Percentiles rank a stretch among this genome's conserved stretches.
These are phyloP conservation scores for Ophiostoma sp. DNA, from an alignment of 2,329 filamentous ascomycete species.

Conservation along the genomic window DNA sequence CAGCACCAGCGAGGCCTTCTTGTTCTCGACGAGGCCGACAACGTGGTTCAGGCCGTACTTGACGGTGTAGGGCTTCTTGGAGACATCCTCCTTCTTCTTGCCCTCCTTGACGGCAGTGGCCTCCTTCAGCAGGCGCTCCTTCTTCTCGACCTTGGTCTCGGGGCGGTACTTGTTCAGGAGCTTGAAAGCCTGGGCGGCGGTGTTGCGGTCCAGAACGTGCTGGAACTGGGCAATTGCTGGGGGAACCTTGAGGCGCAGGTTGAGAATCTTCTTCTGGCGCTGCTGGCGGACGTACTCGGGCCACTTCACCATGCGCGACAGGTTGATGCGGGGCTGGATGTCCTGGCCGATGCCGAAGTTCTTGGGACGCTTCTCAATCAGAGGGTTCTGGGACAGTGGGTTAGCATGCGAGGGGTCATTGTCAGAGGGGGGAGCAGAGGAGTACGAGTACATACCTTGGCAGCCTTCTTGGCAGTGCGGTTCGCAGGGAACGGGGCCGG, in stretches of 20 bases:
- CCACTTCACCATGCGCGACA: slow-evolving; percentile 98
- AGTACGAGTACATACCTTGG: slow-evolving; percentile 67
- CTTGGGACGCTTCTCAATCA: slow-evolving; percentile 94
- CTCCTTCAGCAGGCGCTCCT: slow-evolving; percentile 98
- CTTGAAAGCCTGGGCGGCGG: slow-evolving; percentile 95
- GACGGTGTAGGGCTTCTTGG: slow-evolving; percentile 99
- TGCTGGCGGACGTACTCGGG: slow-evolving; percentile 98
- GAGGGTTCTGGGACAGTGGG: slow-evolving; percentile 60
- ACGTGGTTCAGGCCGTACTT: slow-evolving; percentile 99
- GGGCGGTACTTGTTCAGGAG: slow-evolving; percentile 99
- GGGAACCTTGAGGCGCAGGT: slow-evolving; percentile 97
- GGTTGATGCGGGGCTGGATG: slow-evolving; percentile 93
- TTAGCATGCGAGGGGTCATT: not conserved
- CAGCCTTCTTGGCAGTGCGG: slow-evolving; percentile 87
- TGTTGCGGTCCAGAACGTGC: slow-evolving; percentile 93
- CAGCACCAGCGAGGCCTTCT: slow-evolving; percentile 97
- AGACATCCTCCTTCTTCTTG: slow-evolving; percentile 99
- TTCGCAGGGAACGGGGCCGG: slow-evolving; percentile 92
- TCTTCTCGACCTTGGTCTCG: slow-evolving; percentile 99
- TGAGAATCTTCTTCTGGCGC: slow-evolving; percentile 90
- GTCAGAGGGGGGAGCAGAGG: not conserved
- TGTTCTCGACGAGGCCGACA: slow-evolving; percentile 95
- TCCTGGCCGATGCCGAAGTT: slow-evolving; percentile 99
- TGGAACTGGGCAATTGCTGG: slow-evolving; percentile 97
- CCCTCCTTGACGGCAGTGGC: slow-evolving; percentile 95